Evolutionary conservation across 2,329 filamentous ascomycete species (phyloP), one percentile per base, ranked within the genome.

Genomic region (Claviceps paspali): DNA sequence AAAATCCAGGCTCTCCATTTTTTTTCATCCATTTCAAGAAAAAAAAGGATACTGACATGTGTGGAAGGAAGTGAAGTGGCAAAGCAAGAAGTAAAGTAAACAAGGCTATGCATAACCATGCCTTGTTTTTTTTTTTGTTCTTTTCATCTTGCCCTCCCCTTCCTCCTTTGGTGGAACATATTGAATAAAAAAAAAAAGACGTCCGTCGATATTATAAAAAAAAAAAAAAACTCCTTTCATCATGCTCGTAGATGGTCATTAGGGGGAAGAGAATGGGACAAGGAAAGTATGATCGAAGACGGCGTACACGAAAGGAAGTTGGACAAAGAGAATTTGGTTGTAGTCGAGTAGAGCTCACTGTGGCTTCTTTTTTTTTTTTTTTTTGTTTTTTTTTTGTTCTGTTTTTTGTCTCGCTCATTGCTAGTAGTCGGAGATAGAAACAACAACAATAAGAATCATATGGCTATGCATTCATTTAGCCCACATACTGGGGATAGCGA

Each of bases 241-340:
- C 34, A 40, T 40, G 38, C 38, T 34, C 38, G 30, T 36, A 37
- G 27, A 36, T 37, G 6, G 38, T 40, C 38, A 24, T 40, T 40
- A 37, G 21, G 18, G 10, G 12, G 24, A 37, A 40, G 30, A 19
- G 24, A 36, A 35, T 32, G 14, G 19, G 27, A 19, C 29, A 23
- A 36, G 14, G 24, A 23, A 34, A n/a, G n/a, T n/a, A n/a, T n/a
- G 36, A 29, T 29, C 28, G 6, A 15, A 29, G 28, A 29, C 15
- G 29, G 29, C 34, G 23, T 23, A n/a, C n/a, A n/a, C n/a, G n/a
- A n/a, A n/a, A n/a, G n/a, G n/a, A n/a, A n/a, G n/a, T n/a, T n/a
- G n/a, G n/a, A 26, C 19, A 33, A 33, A 32, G 17, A 15, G 38
- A 12, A 34, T 17, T 14, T 9, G 17, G 17, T 30, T 19, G 15